A percentile compares a stretch with the other conserved stretches of the same genome.
phyloP scores from a whole-genome alignment of 768 basidiomycete genomes.

The Mycena sanguinolenta region DNA sequence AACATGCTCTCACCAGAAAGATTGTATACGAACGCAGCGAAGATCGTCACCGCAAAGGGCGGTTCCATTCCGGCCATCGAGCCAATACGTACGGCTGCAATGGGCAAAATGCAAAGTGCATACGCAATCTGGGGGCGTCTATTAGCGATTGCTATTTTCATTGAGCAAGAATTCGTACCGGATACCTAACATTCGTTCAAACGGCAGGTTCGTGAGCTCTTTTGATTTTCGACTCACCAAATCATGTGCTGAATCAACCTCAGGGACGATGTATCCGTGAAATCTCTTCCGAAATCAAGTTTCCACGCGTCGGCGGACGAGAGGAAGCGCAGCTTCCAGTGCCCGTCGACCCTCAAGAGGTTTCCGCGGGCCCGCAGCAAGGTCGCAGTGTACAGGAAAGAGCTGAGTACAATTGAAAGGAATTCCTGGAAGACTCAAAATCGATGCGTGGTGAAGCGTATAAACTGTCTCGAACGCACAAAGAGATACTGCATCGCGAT shows the following conservation, averaged over 20 bases:
- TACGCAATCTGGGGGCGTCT: constrained; percentile 29
- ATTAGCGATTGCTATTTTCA: background rate
- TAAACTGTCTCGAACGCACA: constrained; percentile 38
- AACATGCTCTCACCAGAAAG: constrained; percentile 19
- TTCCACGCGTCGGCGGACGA: constrained; percentile 33
- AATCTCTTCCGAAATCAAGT: constrained; percentile 37
- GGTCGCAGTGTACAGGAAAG: constrained; percentile 38
- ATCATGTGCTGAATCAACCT: constrained; percentile 38
- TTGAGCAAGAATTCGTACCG: background rate
- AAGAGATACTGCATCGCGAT: constrained; percentile 53
- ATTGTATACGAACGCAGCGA: constrained; percentile 28
- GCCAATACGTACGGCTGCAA: constrained; percentile 24
- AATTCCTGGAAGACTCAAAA: constrained; percentile 31
- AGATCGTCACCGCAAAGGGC: constrained; percentile 26
- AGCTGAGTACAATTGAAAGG: constrained; percentile 32
- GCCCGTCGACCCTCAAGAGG: constrained; percentile 30
- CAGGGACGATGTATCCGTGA: constrained; percentile 35
- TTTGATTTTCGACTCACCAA: constrained; percentile 32
- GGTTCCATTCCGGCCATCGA: constrained; percentile 21
- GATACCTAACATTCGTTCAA: constrained; percentile 6
- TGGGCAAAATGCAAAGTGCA: constrained; percentile 28
- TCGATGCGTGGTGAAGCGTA: background rate
- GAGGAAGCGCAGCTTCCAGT: constrained; percentile 34
- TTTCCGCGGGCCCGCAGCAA: constrained; percentile 43
- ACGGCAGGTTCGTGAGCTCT: background rate